Base-by-base conservation (phyloP, 2,329 filamentous ascomycete genomes). In the Gaeumannomyces tritici region DNA sequence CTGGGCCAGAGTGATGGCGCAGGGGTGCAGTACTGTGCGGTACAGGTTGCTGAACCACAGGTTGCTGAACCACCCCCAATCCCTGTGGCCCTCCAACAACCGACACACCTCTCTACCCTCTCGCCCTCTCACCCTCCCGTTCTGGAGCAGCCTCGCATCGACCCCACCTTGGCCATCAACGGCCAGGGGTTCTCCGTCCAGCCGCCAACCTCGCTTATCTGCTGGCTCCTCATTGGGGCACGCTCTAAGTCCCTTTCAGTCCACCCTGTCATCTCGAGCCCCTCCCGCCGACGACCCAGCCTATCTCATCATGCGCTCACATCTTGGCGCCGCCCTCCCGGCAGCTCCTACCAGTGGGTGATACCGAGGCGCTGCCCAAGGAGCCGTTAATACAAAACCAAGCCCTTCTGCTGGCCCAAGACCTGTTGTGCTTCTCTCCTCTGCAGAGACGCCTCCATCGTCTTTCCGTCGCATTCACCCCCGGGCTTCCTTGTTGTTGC, bases 291-390 rank as follows among this genome's bases (percentile, higher is more conserved):
- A 42, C 15, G 35, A 42, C 15, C 35, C 35, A 31, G 31, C 31
- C 8, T 11, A 11, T 31, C 31, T 11, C 12, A 31, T 31, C 31
- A 31, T 31, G 31, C 31, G 31, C 4, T 31, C 31, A 31, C 35
- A 18, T 42, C 35, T 51, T 51, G 42, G 21, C 21, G 42, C 15
- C 2, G 42, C 18, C 42, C 13, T 51, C 21, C 42, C 2, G 7
- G 2, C n/a, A 1, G 42, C 6, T 21, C 21, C 21, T 51, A 21
- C 6, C 75, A 78, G 75, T 88, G 81, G 3, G 75, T 83, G 88
- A 78, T 33, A 86, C 88, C 33, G 86, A 85, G 72, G 87, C 88
- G 66, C 83, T 89, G 76, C 89, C 87, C 64, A 83, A 78, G 62
- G 83, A 8, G 21, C 42, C 7, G 42, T 2, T 21, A 1, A n/a